Evolutionary conservation across 257 asterid genomes (phyloP).

Genomic region (Coffea canephora): DNA sequence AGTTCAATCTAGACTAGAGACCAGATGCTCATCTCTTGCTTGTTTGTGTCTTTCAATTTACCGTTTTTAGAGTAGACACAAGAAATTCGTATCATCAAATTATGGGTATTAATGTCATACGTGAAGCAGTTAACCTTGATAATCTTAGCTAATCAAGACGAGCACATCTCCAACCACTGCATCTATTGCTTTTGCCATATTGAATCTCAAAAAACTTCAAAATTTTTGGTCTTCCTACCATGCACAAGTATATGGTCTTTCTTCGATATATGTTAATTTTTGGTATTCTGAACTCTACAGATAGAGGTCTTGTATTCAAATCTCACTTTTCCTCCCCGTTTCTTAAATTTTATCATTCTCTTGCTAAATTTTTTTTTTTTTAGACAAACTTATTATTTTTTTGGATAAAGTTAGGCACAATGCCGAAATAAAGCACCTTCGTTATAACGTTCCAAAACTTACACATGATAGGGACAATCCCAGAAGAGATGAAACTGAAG

Average conservation of each 20-base stretch:
- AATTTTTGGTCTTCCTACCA: no score
- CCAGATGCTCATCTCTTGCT: not conserved
- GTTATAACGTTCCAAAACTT: not conserved
- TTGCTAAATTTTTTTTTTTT: no score
- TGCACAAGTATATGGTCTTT: not conserved
- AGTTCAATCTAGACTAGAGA: not conserved
- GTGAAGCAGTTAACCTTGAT: not conserved
- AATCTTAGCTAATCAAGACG: not conserved
- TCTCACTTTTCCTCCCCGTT: no score
- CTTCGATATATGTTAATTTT: no score
- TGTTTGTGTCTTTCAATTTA: no score
- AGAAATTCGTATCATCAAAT: not conserved
- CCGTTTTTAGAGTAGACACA: not conserved
- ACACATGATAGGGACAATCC: not conserved
- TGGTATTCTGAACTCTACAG: no score
- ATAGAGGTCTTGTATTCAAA: no score
- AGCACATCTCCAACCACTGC: not conserved
- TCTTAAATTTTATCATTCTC: no score
- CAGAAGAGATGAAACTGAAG: not conserved
- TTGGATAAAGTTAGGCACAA: not conserved
- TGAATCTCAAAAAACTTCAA: not conserved
- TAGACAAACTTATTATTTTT: no score
- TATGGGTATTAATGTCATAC: not conserved
- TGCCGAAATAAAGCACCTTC: not conserved
- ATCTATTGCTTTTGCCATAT: not conserved